These are phyloP conservation scores for Colletotrichum sansevieriae DNA, from an alignment of 2,329 filamentous ascomycete genomes.

Conservation along the genomic window DNA sequence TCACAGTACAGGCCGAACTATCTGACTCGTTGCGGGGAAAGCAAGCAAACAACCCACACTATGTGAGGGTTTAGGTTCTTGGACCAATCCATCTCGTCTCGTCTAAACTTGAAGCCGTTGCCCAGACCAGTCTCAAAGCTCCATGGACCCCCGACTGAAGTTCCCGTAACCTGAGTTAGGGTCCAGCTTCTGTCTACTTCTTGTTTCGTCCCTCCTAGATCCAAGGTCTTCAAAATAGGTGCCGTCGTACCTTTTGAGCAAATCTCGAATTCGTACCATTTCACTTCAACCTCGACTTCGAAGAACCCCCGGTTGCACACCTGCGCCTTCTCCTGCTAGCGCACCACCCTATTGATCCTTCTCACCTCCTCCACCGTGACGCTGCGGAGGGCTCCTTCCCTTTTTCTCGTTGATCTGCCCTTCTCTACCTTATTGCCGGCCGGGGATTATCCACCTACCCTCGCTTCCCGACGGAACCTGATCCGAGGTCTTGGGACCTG, in stretches of 20 bases:
- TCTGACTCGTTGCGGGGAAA: slow-evolving; percentile 20
- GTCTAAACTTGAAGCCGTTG: slow-evolving; percentile 7
- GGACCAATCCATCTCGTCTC: neutral
- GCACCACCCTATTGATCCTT: slow-evolving; percentile 29
- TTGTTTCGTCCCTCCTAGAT: neutral
- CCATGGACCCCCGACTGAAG: slow-evolving; percentile 11
- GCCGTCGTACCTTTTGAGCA: too few species aligned
- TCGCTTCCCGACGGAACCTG: slow-evolving; percentile 36
- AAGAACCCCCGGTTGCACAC: too few species aligned
- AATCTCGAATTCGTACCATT: too few species aligned
- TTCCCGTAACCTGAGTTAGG: slow-evolving; percentile 6
- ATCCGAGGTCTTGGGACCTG: slow-evolving; percentile 3
- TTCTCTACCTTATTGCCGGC: slow-evolving; percentile 16
- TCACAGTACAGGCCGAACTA: neutral
- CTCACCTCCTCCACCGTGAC: slow-evolving; percentile 10
- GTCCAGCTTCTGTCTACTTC: slow-evolving; percentile 10
- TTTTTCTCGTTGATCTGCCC: slow-evolving; percentile 17
- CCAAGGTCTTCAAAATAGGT: too few species aligned
- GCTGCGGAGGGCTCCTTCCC: slow-evolving; percentile 8
- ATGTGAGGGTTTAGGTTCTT: neutral
- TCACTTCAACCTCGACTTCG: neutral
- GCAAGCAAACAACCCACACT: slow-evolving; percentile 28
- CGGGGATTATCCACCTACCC: slow-evolving; percentile 18
- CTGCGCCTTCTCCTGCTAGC: slow-evolving; percentile 1
- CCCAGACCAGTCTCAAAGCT: slow-evolving; percentile 14